Evolutionary conservation across 148 eudicot species (phyloP).

Genomic region (Heliosperma pusillum): DNA sequence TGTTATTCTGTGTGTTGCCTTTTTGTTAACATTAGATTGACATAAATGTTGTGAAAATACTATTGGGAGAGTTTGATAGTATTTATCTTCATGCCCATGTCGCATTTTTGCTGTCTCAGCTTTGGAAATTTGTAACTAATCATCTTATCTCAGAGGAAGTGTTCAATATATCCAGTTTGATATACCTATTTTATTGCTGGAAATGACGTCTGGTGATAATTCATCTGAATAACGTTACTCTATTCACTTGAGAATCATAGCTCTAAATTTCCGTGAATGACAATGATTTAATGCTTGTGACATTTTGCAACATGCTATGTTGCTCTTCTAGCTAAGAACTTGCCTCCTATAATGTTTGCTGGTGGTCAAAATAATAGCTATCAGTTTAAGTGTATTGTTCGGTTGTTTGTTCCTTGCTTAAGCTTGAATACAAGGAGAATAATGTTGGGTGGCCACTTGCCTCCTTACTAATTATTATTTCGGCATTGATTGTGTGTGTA

Average conservation of each 20-base stretch:
- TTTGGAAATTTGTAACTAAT: background rate
- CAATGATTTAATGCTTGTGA: background rate
- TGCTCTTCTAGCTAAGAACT: background rate
- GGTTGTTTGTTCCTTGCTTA: background rate
- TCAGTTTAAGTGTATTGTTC: background rate
- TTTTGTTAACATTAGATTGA: background rate
- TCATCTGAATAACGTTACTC: background rate
- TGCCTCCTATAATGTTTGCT: background rate
- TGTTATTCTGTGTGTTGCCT: background rate
- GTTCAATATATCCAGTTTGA: background rate
- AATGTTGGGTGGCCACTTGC: background rate
- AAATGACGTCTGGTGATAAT: background rate
- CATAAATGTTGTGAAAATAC: background rate
- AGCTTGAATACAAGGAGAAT: background rate
- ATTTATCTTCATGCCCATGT: background rate
- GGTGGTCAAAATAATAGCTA: background rate
- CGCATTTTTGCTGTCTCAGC: background rate
- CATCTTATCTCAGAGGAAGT: background rate
- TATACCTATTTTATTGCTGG: background rate
- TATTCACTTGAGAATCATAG: background rate
- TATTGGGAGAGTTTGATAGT: background rate
- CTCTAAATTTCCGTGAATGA: slow-evolving; percentile 1
- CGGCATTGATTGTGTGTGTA: background rate
- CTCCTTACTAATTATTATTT: background rate
- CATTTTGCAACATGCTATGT: slow-evolving; percentile 11